These are phyloP conservation scores for Pneumocystis sp. DNA, from an alignment of 1,139 yeast genomes.

Conservation along the genomic window DNA sequence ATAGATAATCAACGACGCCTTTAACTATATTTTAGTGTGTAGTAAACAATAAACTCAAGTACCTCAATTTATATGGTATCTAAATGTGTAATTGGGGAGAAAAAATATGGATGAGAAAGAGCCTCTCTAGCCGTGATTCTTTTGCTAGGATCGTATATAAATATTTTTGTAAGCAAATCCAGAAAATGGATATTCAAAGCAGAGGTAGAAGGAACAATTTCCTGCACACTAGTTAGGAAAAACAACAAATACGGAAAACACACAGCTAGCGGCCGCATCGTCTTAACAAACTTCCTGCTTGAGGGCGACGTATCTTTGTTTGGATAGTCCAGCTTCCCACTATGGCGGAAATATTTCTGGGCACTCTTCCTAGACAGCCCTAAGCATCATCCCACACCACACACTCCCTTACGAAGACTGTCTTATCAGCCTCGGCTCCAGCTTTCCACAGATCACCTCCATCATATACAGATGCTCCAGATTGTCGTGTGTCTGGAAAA, in stretches of 20 bases:
- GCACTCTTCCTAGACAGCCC: slow-evolving; percentile 7
- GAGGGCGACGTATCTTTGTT: slow-evolving; percentile 30
- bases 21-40: neutral
- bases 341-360: slow-evolving; percentile 14
- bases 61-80: neutral
- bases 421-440: slow-evolving; percentile 21
- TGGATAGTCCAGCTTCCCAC: slow-evolving; percentile 24
- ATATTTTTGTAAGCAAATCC: slow-evolving; percentile 56
- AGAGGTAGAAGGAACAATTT: slow-evolving; percentile 18
- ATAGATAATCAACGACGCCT: neutral
- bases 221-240: slow-evolving; percentile 2
- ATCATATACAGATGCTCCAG: slow-evolving; percentile 89
- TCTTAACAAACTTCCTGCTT: slow-evolving; percentile 34
- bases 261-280: slow-evolving; percentile 36
- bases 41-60: neutral
- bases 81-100: neutral
- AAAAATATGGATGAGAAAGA: slow-evolving; percentile 46
- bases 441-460: slow-evolving; percentile 48
- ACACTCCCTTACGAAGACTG: slow-evolving; percentile 13
- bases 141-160: slow-evolving; percentile 61
- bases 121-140: slow-evolving; percentile 69
- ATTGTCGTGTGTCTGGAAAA: slow-evolving; percentile 90
- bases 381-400: neutral
- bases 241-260: neutral
- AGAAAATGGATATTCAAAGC: slow-evolving; percentile 31